Evolutionary conservation across 371 early-diverging fungal genomes (phyloP).

Genomic region (Mortierella sp.): DNA sequence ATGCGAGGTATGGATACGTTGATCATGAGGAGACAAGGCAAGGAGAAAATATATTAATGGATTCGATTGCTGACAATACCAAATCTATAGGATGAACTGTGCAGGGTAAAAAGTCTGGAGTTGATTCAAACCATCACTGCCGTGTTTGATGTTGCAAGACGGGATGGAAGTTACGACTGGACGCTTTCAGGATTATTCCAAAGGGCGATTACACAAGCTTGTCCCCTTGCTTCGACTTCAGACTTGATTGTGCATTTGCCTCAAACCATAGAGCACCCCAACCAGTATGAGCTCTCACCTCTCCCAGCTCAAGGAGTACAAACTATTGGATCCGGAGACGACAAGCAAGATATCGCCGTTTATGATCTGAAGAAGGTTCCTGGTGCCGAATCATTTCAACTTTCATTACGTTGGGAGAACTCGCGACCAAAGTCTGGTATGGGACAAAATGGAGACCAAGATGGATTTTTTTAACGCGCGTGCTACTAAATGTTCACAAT

Average conservation of each 20-base stretch:
- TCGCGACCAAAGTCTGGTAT: slow-evolving; percentile 41
- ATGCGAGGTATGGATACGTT: slow-evolving; percentile 61
- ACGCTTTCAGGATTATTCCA: slow-evolving; percentile 76
- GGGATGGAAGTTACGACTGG: slow-evolving; percentile 77
- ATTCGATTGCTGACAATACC: background rate
- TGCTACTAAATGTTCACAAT: background rate
- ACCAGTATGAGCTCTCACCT: slow-evolving; percentile 57
- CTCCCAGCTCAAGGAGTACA: slow-evolving; percentile 40
- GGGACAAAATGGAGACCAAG: background rate
- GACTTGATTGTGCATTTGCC: slow-evolving; percentile 62
- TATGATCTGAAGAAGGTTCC: slow-evolving; percentile 53
- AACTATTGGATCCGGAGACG: slow-evolving; percentile 19
- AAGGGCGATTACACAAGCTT: slow-evolving; percentile 66
- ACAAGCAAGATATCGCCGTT: slow-evolving; percentile 41
- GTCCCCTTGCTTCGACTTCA: slow-evolving; percentile 74
- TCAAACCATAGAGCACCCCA: slow-evolving; percentile 36
- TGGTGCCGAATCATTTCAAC: slow-evolving; percentile 45
- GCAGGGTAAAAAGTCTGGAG: slow-evolving; percentile 48
- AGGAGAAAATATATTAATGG: too few relatives aligned
- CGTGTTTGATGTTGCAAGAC: slow-evolving; percentile 80
- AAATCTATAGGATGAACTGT: slow-evolving; percentile 43
- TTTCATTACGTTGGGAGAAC: slow-evolving; percentile 43
- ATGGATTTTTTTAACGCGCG: background rate
- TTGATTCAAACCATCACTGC: slow-evolving; percentile 77
- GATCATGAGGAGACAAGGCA: background rate